Percentiles rank a stretch among this genome's conserved stretches.
Evolutionary conservation across 2,329 filamentous ascomycete species (phyloP).

Genomic region (Ceratocystis cacaofunesta): DNA sequence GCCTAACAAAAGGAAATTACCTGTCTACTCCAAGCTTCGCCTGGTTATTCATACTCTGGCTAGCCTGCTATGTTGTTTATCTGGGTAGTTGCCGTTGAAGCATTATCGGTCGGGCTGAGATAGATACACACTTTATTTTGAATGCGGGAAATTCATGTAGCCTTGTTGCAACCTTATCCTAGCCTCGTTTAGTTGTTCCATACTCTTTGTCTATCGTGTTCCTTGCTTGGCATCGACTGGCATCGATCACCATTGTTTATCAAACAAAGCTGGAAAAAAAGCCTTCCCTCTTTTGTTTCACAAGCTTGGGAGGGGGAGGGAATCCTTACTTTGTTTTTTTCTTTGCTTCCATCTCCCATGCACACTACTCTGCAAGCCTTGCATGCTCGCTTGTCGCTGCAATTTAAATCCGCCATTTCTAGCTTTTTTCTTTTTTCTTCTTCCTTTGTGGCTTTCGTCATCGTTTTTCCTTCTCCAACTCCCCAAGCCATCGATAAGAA

Average conservation of each 20-base stretch:
- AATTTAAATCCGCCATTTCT: background rate
- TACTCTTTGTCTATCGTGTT: no score
- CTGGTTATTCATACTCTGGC: background rate
- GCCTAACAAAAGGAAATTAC: background rate
- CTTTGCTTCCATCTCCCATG: background rate
- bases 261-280: no score
- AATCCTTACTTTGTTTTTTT: constrained; percentile 1
- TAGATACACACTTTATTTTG: background rate
- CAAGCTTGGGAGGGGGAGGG: background rate
- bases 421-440: background rate
- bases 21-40: background rate
- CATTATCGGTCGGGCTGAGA: background rate
- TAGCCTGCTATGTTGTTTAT: background rate
- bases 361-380: background rate
- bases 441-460: background rate
- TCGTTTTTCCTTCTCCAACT: background rate
- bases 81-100: background rate
- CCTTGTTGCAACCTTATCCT: background rate
- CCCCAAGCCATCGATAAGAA: background rate
- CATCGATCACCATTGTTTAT: no score
- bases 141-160: background rate
- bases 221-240: no score
- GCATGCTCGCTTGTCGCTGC: background rate
- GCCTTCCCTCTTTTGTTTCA: background rate
- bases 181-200: background rate